A percentile compares a stretch with the other conserved stretches of the same genome.
phyloP scores from a whole-genome alignment of 768 basidiomycete species.

The Tricholoma flavovirens region DNA sequence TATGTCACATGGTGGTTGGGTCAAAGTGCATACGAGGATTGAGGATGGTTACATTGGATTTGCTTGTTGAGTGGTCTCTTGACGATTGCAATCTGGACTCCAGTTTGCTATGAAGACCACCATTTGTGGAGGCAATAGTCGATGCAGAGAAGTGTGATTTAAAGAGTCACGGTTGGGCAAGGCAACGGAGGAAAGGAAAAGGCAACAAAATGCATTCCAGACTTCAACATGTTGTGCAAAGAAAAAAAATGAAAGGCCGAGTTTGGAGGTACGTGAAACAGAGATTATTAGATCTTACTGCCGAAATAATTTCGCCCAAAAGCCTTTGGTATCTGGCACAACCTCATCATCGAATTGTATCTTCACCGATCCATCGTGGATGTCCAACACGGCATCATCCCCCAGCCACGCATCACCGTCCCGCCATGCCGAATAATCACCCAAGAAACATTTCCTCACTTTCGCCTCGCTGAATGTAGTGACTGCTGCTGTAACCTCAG shows the following conservation, averaged over 20 bases:
- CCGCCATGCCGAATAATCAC: conserved; percentile 21
- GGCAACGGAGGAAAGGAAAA: too few species aligned
- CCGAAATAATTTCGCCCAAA: not conserved
- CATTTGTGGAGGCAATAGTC: too few species aligned
- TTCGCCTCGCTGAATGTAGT: conserved; percentile 23
- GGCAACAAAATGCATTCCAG: not conserved
- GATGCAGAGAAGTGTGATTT: too few species aligned
- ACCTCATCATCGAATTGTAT: conserved; percentile 33
- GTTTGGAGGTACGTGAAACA: not conserved
- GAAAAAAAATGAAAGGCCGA: not conserved
- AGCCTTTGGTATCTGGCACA: not conserved
- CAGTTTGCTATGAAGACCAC: too few species aligned
- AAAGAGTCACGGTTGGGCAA: too few species aligned
- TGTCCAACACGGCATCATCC: conserved; percentile 29
- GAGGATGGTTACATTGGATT: not conserved
- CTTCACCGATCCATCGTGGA: conserved; percentile 30
- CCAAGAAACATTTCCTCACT: conserved; percentile 23
- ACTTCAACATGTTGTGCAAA: not conserved
- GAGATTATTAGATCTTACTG: not conserved
- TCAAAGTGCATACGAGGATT: not conserved
- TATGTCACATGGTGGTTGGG: not conserved
- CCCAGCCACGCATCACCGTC: conserved; percentile 25
- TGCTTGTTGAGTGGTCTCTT: not conserved
- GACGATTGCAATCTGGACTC: too few species aligned
- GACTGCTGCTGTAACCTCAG: conserved; percentile 18